These are phyloP conservation scores for Pseudogymnoascus sp. DNA, from an alignment of 2,329 filamentous ascomycete species.

Conservation along the genomic window DNA sequence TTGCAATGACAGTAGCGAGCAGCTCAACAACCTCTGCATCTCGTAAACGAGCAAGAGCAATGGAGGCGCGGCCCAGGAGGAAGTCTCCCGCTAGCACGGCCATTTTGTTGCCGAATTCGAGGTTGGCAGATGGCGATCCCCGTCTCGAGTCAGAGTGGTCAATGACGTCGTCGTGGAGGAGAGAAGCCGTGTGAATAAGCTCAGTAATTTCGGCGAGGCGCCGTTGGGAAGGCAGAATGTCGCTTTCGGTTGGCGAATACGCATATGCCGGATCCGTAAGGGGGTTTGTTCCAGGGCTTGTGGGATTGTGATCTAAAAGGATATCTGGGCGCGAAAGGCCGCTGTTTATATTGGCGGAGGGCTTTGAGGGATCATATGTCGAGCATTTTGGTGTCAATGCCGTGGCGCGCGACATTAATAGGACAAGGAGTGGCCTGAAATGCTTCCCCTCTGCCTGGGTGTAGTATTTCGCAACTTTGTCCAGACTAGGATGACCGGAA, in stretches of 20 bases:
- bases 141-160: slow-evolving; percentile 83
- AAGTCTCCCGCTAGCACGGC: slow-evolving; percentile 97
- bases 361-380: slow-evolving; percentile 32
- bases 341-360: slow-evolving; percentile 42
- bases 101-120: slow-evolving; percentile 99
- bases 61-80: slow-evolving; percentile 82
- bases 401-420: slow-evolving; percentile 93
- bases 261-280: slow-evolving; percentile 33
- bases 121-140: slow-evolving; percentile 78
- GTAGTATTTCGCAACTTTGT: slow-evolving; percentile 96
- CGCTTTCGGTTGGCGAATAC: slow-evolving; percentile 38
- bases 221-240: slow-evolving; percentile 87
- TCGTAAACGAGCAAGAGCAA: slow-evolving; percentile 79
- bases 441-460: slow-evolving; percentile 96
- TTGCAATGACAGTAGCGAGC: slow-evolving; percentile 91
- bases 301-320: slow-evolving; percentile 77
- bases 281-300: slow-evolving; percentile 41
- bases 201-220: slow-evolving; percentile 94
- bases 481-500: slow-evolving; percentile 87
- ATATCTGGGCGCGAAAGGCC: slow-evolving; percentile 52
- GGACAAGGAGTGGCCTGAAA: slow-evolving; percentile 84
- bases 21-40: slow-evolving; percentile 94
- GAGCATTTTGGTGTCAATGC: slow-evolving; percentile 61
- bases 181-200: slow-evolving; percentile 90
- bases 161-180: slow-evolving; percentile 97